A percentile compares a stretch with the other conserved stretches of the same genome.
Evolutionary conservation across 192 early-diverging fungal species (phyloP).

Genomic region (Coemansia sp.): DNA sequence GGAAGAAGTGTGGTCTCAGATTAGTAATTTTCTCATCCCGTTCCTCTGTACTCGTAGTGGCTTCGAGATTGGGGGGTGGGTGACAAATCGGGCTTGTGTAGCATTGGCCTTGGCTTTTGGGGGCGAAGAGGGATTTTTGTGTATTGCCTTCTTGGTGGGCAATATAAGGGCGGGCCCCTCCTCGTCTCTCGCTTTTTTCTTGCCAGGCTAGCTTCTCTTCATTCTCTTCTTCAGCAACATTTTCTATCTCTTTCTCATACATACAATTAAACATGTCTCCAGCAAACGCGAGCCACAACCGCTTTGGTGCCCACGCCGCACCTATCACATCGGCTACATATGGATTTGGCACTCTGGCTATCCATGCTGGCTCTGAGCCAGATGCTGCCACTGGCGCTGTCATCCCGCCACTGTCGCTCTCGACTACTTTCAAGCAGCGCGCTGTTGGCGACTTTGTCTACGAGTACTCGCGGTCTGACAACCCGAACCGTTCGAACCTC

Average conservation of each 20-base stretch:
- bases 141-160: background rate
- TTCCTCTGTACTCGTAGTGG: background rate
- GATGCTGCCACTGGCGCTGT: conserved; percentile 96
- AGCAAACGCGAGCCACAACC: conserved; percentile 20
- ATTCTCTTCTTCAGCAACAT: background rate
- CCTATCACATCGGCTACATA: conserved; percentile 17
- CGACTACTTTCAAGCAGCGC: conserved; percentile 94
- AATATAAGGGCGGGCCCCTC: background rate
- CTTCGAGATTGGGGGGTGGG: background rate
- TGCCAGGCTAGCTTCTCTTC: background rate
- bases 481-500: conserved; percentile 74
- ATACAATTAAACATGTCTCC: conserved; percentile 29
- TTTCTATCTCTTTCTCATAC: background rate
- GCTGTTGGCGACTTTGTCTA: conserved; percentile 89
- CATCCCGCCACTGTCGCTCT: conserved; percentile 91
- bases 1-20: conserved; percentile 1
- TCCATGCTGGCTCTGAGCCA: conserved; percentile 89
- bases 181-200: background rate
- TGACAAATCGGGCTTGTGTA: conserved; percentile 5
- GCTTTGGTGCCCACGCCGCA: conserved; percentile 15
- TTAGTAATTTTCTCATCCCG: conserved; percentile 5
- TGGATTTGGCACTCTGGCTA: conserved; percentile 89
- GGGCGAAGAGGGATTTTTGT: background rate
- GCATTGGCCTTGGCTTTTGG: background rate
- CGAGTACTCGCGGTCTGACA: conserved; percentile 81